Evolutionary conservation across 1,284 basidiomycete genomes (phyloP).

Genomic region (Naganishia sp.): DNA sequence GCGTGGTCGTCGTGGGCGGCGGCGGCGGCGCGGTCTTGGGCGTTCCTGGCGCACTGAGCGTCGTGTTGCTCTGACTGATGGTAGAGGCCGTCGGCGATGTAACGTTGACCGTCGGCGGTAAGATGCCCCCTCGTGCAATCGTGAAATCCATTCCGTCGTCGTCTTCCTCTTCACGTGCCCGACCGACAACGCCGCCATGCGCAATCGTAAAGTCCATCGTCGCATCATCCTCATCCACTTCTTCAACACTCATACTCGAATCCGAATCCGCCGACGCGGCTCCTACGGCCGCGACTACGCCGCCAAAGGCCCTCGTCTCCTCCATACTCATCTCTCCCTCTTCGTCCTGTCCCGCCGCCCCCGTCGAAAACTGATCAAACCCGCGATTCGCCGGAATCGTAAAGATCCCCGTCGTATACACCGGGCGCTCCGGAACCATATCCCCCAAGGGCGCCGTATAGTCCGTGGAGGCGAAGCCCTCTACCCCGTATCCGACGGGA

Average conservation of each 20-base stretch:
- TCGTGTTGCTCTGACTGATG: slow-evolving; percentile 22
- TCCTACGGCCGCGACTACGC: slow-evolving; percentile 36
- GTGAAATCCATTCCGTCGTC: slow-evolving; percentile 47
- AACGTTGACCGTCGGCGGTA: slow-evolving; percentile 29
- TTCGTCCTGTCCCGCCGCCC: slow-evolving; percentile 37
- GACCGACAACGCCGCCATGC: slow-evolving; percentile 41
- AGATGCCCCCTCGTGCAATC: slow-evolving; percentile 44
- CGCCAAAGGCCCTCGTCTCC: slow-evolving; percentile 50
- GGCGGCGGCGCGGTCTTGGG: neutral
- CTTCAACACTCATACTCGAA: slow-evolving; percentile 22
- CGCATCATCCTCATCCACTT: slow-evolving; percentile 34
- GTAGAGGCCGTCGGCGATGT: slow-evolving; percentile 29
- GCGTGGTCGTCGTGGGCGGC: slow-evolving; percentile 6
- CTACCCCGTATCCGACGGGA: slow-evolving; percentile 51
- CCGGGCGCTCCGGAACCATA: slow-evolving; percentile 5
- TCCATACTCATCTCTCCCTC: slow-evolving; percentile 48
- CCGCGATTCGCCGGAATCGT: slow-evolving; percentile 24
- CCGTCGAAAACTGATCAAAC: slow-evolving; percentile 5
- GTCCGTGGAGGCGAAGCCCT: slow-evolving; percentile 26
- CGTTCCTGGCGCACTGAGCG: slow-evolving; percentile 9
- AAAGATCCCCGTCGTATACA: slow-evolving; percentile 24
- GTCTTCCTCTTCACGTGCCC: neutral
- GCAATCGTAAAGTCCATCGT: slow-evolving; percentile 47
- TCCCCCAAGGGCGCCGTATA: slow-evolving; percentile 16
- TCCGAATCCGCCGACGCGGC: slow-evolving; percentile 23